phyloP scores from a whole-genome alignment of 192 early-diverging fungal genomes.

The Coemansia sp. region DNA sequence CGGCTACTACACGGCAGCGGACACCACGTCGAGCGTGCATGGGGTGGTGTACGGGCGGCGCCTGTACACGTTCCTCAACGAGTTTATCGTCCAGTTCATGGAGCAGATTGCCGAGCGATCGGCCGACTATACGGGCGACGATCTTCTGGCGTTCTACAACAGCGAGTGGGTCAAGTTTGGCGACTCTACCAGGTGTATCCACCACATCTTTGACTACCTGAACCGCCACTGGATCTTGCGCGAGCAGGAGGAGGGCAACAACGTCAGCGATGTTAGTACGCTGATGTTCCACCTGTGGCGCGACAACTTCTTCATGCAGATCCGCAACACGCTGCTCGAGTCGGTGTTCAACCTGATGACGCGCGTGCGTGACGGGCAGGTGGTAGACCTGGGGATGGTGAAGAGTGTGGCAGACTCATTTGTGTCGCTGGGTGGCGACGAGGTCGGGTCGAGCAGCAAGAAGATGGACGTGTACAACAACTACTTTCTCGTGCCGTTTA shows the following conservation, averaged over 20 bases:
- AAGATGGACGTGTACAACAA: slow-evolving; percentile 88
- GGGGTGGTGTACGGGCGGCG: slow-evolving; percentile 60
- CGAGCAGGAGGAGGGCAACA: slow-evolving; percentile 93
- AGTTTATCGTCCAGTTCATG: slow-evolving; percentile 61
- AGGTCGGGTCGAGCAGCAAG: slow-evolving; percentile 74
- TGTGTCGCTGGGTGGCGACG: slow-evolving; percentile 73
- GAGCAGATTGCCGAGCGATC: slow-evolving; percentile 58
- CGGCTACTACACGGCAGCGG: slow-evolving; percentile 33
- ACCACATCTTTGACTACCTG: slow-evolving; percentile 93
- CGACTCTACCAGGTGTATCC: slow-evolving; percentile 77
- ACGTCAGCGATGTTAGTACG: slow-evolving; percentile 89
- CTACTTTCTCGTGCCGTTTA: slow-evolving; percentile 88
- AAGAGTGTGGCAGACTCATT: slow-evolving; percentile 92
- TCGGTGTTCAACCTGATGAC: slow-evolving; percentile 66
- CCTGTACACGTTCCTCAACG: slow-evolving; percentile 66
- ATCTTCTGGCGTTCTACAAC: slow-evolving; percentile 86
- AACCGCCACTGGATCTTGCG: slow-evolving; percentile 98
- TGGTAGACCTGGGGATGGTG: slow-evolving; percentile 82
- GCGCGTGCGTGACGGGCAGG: slow-evolving; percentile 86
- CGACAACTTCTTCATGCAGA: slow-evolving; percentile 63
- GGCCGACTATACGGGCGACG: slow-evolving; percentile 71
- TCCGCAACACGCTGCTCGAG: slow-evolving; percentile 50
- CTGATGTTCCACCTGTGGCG: slow-evolving; percentile 79
- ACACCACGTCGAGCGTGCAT: slow-evolving; percentile 51
- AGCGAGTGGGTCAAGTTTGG: slow-evolving; percentile 91